Base-by-base conservation (phyloP, 768 basidiomycete species). In the Leccinum incarnatum region DNA sequence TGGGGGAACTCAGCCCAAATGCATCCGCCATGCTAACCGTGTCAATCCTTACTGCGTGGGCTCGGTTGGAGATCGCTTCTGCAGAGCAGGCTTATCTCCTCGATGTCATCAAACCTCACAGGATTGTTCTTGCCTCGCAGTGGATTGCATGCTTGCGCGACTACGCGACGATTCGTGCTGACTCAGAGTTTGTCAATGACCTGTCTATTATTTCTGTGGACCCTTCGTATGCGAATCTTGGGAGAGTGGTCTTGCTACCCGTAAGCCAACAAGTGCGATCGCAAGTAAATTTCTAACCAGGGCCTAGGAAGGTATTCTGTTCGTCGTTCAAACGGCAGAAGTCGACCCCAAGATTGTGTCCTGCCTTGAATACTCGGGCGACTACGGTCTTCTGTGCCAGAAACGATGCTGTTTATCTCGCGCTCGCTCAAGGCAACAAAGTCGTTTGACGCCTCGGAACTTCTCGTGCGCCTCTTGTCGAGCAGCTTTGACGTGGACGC, bases 1-100 rank as follows among this genome's bases (percentile, higher is more conserved):
- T 91, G 0, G 85, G 85, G 17, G 88, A 96, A 67, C 78, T 95
- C 11, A 92, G 93, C 59, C 91, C 95, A 4, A 98, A 98, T 66
- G 96, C 95, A 3, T 91, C 94, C 0, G 89, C 94, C 40, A 96
- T 97, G 92, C 76, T 99, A 52, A 84, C 93, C 54, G 90, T 98
- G 25, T 94, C 95, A 2, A 91, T 92, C 1, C 76, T 98, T 37
- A 91, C 94, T 1, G 96, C 95, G 1, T 99, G 96, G 96, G 95
- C 95, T 7, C 89, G 96, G 69, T 78, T 99, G 15, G 85, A 93
- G 68, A 82, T 93, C 4, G 86, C 95, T 2, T 87, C 89, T 54
- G 71, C 79, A 1, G 79, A 83, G 32, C 93, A 95, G 66, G 65
- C 72, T 2, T 98, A 97, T 70, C 80, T 99, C 10, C 75, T 81